phyloP scores from a whole-genome alignment of 805 yeast species.

The Myxozyma neotropica region DNA sequence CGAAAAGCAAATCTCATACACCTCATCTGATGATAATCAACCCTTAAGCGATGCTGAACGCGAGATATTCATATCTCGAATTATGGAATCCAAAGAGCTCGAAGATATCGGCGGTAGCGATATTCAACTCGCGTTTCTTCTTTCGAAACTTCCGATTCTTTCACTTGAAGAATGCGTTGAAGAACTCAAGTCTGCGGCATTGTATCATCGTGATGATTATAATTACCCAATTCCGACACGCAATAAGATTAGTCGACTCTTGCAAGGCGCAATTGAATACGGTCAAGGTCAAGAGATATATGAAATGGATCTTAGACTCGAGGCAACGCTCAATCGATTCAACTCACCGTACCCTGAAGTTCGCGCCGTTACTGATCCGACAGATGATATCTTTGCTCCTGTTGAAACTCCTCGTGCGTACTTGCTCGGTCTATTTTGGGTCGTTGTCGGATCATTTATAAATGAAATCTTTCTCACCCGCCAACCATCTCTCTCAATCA shows the following conservation, averaged over 20 bases:
- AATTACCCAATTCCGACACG: constrained; percentile 9
- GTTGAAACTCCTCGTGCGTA: constrained; percentile 58
- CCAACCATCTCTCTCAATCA: constrained; percentile 56
- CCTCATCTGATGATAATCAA: not conserved
- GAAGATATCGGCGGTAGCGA: constrained; percentile 36
- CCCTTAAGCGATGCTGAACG: not conserved
- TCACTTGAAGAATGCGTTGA: constrained; percentile 45
- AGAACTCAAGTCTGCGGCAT: constrained; percentile 21
- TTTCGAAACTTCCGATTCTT: constrained; percentile 1
- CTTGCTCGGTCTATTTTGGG: constrained; percentile 55
- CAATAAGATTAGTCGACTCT: constrained; percentile 14
- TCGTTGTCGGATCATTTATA: constrained; percentile 57
- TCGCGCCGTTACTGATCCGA: constrained; percentile 42
- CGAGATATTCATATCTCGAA: constrained; percentile 8
- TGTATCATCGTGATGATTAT: constrained; percentile 17
- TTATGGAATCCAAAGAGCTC: constrained; percentile 26
- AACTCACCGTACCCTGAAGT: constrained; percentile 62
- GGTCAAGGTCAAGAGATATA: constrained; percentile 21
- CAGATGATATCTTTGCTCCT: constrained; percentile 51
- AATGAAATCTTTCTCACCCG: constrained; percentile 64
- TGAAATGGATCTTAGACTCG: constrained; percentile 23
- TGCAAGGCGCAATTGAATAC: constrained; percentile 16
- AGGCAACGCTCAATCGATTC: constrained; percentile 23
- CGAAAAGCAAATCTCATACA: not conserved
- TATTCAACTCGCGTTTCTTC: constrained; percentile 33